phyloP scores from a whole-genome alignment of 1,139 yeast species.

The Williopsis jadinii region DNA sequence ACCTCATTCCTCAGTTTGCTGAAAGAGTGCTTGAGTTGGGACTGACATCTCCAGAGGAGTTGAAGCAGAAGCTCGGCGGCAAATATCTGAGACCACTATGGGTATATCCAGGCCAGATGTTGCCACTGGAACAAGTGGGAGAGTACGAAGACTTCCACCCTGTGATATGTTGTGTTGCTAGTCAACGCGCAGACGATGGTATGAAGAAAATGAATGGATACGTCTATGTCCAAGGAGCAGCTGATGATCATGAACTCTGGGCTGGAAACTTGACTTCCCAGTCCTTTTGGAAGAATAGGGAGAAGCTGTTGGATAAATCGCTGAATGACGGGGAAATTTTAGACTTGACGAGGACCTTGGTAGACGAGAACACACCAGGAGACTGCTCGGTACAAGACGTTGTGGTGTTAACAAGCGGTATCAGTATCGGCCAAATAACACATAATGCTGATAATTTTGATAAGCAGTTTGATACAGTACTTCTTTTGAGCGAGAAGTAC shows the following conservation, averaged over 20 bases:
- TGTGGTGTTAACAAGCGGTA: too few relatives aligned
- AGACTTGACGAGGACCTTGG: too few relatives aligned
- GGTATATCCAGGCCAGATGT: slow-evolving; percentile 53
- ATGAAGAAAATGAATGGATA: slow-evolving; percentile 34
- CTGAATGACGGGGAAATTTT: slow-evolving; percentile 28
- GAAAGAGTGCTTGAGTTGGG: slow-evolving; percentile 36
- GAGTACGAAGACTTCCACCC: slow-evolving; percentile 28
- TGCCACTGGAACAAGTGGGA: slow-evolving; percentile 24
- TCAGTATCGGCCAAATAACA: slow-evolving; percentile 14
- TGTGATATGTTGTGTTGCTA: slow-evolving; percentile 56
- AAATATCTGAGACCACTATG: slow-evolving; percentile 63
- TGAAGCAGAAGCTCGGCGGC: slow-evolving; percentile 27
- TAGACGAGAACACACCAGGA: neutral
- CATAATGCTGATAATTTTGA: slow-evolving; percentile 2
- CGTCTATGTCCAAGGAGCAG: slow-evolving; percentile 82
- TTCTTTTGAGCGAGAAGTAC: slow-evolving; percentile 9
- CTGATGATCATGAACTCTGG: slow-evolving; percentile 92
- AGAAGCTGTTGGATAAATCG: slow-evolving; percentile 28
- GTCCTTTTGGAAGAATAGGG: slow-evolving; percentile 48
- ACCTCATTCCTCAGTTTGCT: slow-evolving; percentile 44
- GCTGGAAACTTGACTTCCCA: slow-evolving; percentile 47
- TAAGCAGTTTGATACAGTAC: slow-evolving; percentile 3
- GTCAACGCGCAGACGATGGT: slow-evolving; percentile 53
- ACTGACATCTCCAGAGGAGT: slow-evolving; percentile 29
- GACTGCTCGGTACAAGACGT: too few relatives aligned